phyloP scores from a whole-genome alignment of 2,329 filamentous ascomycete genomes.

The Fusarium proliferatum region DNA sequence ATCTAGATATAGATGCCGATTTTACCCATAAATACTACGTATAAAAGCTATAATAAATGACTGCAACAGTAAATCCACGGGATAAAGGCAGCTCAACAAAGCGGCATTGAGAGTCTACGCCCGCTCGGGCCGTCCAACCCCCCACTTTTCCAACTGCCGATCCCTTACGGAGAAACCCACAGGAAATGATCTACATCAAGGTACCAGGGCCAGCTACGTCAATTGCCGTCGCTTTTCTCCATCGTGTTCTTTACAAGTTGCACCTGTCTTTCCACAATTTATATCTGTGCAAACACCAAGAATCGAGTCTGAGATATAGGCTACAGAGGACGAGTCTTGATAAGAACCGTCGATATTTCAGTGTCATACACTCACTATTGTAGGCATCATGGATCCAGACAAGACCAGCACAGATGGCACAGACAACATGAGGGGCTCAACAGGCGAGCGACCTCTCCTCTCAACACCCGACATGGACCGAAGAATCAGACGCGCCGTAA shows the following conservation, averaged over 20 bases:
- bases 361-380: not conserved
- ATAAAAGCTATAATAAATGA: not conserved
- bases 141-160: not conserved
- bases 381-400: not conserved
- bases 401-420: not conserved
- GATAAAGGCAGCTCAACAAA: not conserved
- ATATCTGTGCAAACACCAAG: not conserved
- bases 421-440: not conserved
- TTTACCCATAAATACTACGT: not conserved
- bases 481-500: not conserved
- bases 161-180: not conserved
- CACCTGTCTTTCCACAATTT: not conserved
- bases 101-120: not conserved
- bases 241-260: not conserved
- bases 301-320: rapidly evolving
- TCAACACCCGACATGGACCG: not conserved
- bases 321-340: rapidly evolving
- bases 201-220: not conserved
- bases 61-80: not conserved
- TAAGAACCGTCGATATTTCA: no score
- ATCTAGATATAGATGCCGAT: rapidly evolving
- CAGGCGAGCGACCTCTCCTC: not conserved
- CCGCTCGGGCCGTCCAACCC: not conserved
- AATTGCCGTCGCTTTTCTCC: not conserved
- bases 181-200: not conserved